Conservation (phyloP, 257 asterid species). For the Solanum clarkiae region DNA sequence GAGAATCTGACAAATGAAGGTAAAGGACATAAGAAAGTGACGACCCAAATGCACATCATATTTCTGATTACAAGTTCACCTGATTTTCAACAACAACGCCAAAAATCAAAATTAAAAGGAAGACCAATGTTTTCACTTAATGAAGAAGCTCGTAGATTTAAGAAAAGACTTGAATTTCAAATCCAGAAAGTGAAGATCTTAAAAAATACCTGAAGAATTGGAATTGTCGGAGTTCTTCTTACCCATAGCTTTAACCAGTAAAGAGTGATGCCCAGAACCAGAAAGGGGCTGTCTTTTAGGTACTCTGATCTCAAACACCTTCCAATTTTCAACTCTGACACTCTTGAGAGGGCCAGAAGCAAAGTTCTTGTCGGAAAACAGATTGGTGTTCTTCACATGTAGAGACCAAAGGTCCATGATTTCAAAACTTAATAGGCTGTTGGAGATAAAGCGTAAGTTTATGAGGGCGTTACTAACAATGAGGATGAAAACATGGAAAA, state of each 20-base stretch:
- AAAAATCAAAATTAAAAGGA: not conserved
- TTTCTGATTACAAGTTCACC: not conserved
- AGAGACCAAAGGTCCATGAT: slow-evolving; percentile 45
- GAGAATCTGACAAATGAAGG: not conserved
- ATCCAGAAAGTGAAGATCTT: slow-evolving; percentile 7
- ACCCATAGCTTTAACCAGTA: slow-evolving; percentile 46
- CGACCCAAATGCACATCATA: not conserved
- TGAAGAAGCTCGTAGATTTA: not conserved
- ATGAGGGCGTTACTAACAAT: not conserved
- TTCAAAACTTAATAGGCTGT: not conserved
- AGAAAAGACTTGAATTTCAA: not conserved
- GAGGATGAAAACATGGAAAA: not conserved
- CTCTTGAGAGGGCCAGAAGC: slow-evolving; percentile 26
- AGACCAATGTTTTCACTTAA: not conserved
- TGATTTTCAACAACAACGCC: not conserved
- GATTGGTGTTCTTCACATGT: slow-evolving; percentile 26
- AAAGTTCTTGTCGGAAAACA: slow-evolving; percentile 38
- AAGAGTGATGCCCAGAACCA: slow-evolving; percentile 26
- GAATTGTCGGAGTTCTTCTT: slow-evolving; percentile 48
- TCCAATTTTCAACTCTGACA: slow-evolving; percentile 7
- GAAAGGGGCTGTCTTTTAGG: slow-evolving; percentile 18
- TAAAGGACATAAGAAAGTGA: not conserved
- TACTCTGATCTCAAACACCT: slow-evolving; percentile 26
- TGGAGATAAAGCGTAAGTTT: not conserved
- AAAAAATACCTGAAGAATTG: slow-evolving; percentile 18